Conservation (phyloP, 495 filamentous ascomycete genomes). For the Bathelium albidoporum region DNA sequence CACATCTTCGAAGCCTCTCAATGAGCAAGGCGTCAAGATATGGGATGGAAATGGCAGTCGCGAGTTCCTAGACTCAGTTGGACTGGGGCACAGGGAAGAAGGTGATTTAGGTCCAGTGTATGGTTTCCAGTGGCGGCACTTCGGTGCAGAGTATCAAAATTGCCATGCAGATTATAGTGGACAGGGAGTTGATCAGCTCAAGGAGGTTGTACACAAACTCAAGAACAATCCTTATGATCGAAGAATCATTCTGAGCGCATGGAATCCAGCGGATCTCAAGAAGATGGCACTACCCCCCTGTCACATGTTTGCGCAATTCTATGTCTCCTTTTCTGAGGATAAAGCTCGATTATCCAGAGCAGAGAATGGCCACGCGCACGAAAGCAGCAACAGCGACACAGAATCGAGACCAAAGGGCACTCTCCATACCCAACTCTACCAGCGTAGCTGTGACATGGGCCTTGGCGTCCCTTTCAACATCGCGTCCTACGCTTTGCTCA, state of each 20-base stretch:
- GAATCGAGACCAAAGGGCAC: constrained; percentile 47
- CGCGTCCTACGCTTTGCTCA: constrained; percentile 81
- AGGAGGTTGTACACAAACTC: constrained; percentile 74
- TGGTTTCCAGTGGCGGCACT: constrained; percentile 98
- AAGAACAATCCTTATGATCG: constrained; percentile 75
- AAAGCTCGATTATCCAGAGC: constrained; percentile 6
- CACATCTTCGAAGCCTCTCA: constrained; percentile 67
- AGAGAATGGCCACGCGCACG: neutral
- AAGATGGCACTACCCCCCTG: constrained; percentile 95
- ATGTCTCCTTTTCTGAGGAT: constrained; percentile 57
- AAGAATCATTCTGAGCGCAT: constrained; percentile 78
- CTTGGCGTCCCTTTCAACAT: constrained; percentile 98
- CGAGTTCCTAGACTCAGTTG: constrained; percentile 73
- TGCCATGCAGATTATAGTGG: constrained; percentile 72
- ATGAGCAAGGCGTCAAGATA: constrained; percentile 75
- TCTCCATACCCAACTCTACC: constrained; percentile 78
- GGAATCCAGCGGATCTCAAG: constrained; percentile 78
- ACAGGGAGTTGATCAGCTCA: constrained; percentile 84
- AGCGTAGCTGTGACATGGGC: constrained; percentile 94
- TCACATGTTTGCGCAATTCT: constrained; percentile 99
- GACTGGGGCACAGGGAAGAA: constrained; percentile 63
- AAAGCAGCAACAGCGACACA: neutral
- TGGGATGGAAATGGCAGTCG: constrained; percentile 97
- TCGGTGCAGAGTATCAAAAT: constrained; percentile 80
- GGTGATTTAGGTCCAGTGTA: constrained; percentile 95